Base-by-base conservation (phyloP, 306 rosid genomes). In the Citrullus amarus region DNA sequence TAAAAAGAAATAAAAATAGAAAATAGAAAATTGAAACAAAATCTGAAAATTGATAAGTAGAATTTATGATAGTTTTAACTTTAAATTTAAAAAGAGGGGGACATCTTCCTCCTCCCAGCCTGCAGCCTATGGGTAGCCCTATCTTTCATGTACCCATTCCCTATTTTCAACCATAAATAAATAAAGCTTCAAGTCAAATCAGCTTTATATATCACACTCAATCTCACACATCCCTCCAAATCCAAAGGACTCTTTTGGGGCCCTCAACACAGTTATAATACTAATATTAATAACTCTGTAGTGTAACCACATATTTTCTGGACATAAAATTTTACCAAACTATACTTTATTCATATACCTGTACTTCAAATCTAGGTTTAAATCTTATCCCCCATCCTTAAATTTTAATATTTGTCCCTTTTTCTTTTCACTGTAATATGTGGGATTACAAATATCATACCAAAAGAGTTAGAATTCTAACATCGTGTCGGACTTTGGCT, bases 81-180 rank as follows among this genome's bases (percentile, higher is more conserved):
- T 48, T 48, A 59, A 59, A 65, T 65, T 32, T 14, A 1, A 32
- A 32, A 65, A 34, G 32, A 25, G 38, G 39, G 38, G 68, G 68
- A 62, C 68, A 62, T 62, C 3, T 62, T 5, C n/a, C 68, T 62
- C 0, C 53, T 68, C 17, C 18, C 41, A 20, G 16, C 13, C 68
- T 62, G 34, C 43, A 69, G 56, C 36, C 41, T 44, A 55, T 20
- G 43, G 9, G 39, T 32, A 71, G 38, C 41, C 76, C 58, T 48
- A 71, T 46, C 58, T 71, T 46, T 46, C 41, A 71, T 11, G 76
- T 70, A 75, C 43, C 36, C 80, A 71, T 75, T 50, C 83, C n/a
- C 48, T 63, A 60, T 80, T 63, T 74, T 80, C 83, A 38, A 38
- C 79, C 83, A 75, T 75, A 20, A 60, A 75, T 46, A 58, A 34